Base-by-base conservation (phyloP, 805 yeast genomes). In the Kregervanrija delftensis region DNA sequence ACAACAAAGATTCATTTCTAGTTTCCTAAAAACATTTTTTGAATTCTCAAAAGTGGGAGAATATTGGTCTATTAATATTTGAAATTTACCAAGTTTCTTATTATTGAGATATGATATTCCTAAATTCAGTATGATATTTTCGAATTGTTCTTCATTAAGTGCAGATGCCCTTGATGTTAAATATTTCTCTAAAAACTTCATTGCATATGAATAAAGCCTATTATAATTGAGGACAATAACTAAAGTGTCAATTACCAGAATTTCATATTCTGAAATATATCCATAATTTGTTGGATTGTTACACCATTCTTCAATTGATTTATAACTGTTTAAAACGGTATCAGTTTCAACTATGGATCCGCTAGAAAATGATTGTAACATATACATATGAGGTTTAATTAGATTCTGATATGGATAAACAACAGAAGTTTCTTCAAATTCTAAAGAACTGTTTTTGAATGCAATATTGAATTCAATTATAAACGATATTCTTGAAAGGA, bases 401-500 rank as follows among this genome's bases (percentile, higher is more conserved):
- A 63, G 40, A 8, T 47, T 41, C 30, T 47, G 44, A 12, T 47
- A 42, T 1, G 17, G 17, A 10, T 15, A 22, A 30, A 57, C 46
- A 2, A 22, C 14, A 5, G 61, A 56, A 10, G 41, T 28, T 1
- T 43, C 8, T 12, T 50, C 54, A 31, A 59, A 48, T 8, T 40
- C 43, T 11, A 58, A 40, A 3, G 46, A 43, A 11, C 45, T 49
- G 12, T 52, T 38, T 17, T 49, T 54, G 40, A 61, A 49, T 35
- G 65, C 45, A 11, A 51, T 44, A 37, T 54, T 47, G 50, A 63
- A 50, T 50, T 54, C 54, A 31, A 52, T 39, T 40, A 50, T 32
- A 42, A 54, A 48, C 30, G 62, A 42, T 41, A 66, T 39, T 38
- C 58, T 45, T 39, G 62, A 49, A 43, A 65, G 54, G 51, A 65